phyloP scores from a whole-genome alignment of 805 yeast genomes.

The Saccharomyces kudriavzevii region DNA sequence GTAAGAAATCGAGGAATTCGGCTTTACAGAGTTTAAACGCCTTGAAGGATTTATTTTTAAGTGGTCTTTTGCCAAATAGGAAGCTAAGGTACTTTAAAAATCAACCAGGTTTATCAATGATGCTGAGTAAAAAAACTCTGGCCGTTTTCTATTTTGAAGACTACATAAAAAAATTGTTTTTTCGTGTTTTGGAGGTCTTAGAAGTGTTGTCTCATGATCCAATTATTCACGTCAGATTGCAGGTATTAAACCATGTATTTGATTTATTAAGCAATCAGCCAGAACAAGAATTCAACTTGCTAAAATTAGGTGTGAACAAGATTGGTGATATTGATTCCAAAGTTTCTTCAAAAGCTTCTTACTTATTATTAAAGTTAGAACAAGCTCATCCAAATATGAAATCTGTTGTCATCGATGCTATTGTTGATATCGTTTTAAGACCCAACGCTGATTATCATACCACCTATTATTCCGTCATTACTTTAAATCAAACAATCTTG shows the following conservation, averaged over 20 bases:
- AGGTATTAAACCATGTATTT: conserved; percentile 65
- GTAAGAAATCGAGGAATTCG: conserved; percentile 87
- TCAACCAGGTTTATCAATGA: conserved; percentile 46
- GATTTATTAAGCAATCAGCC: conserved; percentile 80
- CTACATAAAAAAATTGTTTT: conserved; percentile 67
- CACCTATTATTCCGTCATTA: conserved; percentile 77
- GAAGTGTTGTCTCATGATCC: conserved; percentile 87
- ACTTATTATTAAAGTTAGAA: conserved; percentile 66
- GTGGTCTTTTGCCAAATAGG: conserved; percentile 80
- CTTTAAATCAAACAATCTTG: conserved; percentile 87
- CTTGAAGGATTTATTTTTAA: conserved; percentile 75
- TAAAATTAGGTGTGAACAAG: conserved; percentile 85
- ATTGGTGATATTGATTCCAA: conserved; percentile 88
- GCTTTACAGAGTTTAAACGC: conserved; percentile 87
- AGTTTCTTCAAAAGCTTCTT: conserved; percentile 84
- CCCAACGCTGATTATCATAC: conserved; percentile 76
- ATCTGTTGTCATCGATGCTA: conserved; percentile 64
- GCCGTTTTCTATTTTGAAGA: conserved; percentile 84
- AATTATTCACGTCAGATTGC: conserved; percentile 77
- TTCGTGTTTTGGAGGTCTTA: conserved; percentile 64
- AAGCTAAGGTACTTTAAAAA: conserved; percentile 73
- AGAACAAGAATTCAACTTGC: conserved; percentile 89
- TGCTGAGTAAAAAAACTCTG: conserved; percentile 46
- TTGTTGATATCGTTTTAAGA: conserved; percentile 72
- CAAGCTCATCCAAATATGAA: conserved; percentile 97